Base-by-base conservation (phyloP, 345 rosid species). In the Mercurialis annua region DNA sequence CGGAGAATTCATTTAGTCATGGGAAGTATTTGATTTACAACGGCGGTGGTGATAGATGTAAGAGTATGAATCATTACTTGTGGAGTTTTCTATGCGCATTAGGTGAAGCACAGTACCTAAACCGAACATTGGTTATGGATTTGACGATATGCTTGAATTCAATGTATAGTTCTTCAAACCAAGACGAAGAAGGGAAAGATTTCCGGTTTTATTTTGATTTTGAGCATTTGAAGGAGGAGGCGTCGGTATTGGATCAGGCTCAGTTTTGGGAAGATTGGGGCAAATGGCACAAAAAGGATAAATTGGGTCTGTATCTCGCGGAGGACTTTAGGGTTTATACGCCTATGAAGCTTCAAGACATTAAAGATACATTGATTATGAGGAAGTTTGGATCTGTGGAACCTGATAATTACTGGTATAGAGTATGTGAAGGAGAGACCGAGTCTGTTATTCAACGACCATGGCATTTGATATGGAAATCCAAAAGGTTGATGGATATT, bases 11-110 rank as follows among this genome's bases (percentile, higher is more conserved):
- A 1, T 91, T 94, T 78, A 81, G 79, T 14, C 74, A 5, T 15
- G 89, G 90, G 0, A 91, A 78, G 80, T 91, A 91, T 78, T 76
- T 89, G 84, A 72, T 91, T 67, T 91, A 94, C 61, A 71, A 33
- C 20, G 97, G 91, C 21, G 93, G 97, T 23, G 96, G 96, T 26
- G 99, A 91, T 62, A 81, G 92, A 80, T 94, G 96, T 76, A 89
- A 94, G 86, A 89, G 85, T 77, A 91, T 94, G 96, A 94, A 91
- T 73, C 98, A 94, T 80, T 94, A 77, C 62, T 74, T 91, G 64
- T 94, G 98, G 99, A 91, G 97, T 71, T 91, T 89, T 84, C 83
- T 94, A 79, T 91, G 96, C 84, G 92, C 99, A 36, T 71, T 87
- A 31, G 99, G 96, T 27, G 99, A 94, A 81, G 99, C 97, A 1